Base-by-base conservation (phyloP, 345 rosid genomes). In the Odontarrhena argentea region DNA sequence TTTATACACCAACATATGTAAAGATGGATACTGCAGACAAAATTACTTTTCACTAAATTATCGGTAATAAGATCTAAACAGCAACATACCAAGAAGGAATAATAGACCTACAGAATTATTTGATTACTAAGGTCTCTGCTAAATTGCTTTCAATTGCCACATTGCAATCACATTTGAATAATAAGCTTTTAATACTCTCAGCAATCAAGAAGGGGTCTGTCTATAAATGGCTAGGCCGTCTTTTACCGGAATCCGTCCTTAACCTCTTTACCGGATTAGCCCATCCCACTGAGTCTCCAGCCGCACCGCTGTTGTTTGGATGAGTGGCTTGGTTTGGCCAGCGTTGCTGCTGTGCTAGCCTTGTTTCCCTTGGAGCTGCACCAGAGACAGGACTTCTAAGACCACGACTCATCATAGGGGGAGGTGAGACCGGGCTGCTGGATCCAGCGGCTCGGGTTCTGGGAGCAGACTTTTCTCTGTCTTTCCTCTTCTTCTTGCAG, bases 401-500 rank as follows among this genome's bases (percentile, higher is more conserved):
- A 52, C 76, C 81, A 38, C 89, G 97, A 68, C 82, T 77, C 71
- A 85, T 68, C 69, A 68, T 61, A 42, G 75, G 44, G 7, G 88
- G 89, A 15, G 97, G 97, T 37, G 97, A 94, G 28, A 82, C 88
- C 3, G 96, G 96, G 24, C 85, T 87, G 54, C 84, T 70, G 49
- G 92, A 79, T 54, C 88, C 89, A 37, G 83, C 90, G 11, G 86
- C 53, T 82, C 94, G 74, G 10, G 86, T 60, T 81, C 79, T 91
- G 42, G 65, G 83, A 8, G 53, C 60, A 6, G 84, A 80, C 78
- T 95, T 91, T 76, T 95, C 99, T 67, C 99, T 55, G 75, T 95
- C 99, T 81, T 86, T 91, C 82, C 99, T 95, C 80, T 87, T 95
- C 84, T 95, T 95, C 86, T 95, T 95, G 93, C 97, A 89, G 73